Conservation (phyloP, 495 filamentous ascomycete genomes). For the Neurospora sp. region DNA sequence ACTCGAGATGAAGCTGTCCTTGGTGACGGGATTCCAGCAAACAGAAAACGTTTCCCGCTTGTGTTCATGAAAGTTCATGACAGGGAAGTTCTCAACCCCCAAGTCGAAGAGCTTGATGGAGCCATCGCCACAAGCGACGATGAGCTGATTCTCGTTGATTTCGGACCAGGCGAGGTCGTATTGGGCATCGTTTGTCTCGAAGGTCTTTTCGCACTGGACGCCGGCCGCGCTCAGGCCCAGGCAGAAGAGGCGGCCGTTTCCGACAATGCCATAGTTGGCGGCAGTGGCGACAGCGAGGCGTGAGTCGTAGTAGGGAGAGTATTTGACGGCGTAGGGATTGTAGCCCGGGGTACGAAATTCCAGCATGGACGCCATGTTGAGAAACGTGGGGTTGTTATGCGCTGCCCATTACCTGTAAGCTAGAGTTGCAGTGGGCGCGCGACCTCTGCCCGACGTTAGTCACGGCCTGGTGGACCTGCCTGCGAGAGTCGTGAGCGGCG, state of each 20-base stretch:
- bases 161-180: slow-evolving; percentile 94
- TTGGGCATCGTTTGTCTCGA: slow-evolving; percentile 92
- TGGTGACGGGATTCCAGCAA: slow-evolving; percentile 83
- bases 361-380: slow-evolving; percentile 56
- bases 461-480: not conserved
- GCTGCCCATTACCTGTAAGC: slow-evolving; percentile 1
- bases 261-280: slow-evolving; percentile 92
- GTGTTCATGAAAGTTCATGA: slow-evolving; percentile 86
- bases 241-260: slow-evolving; percentile 83
- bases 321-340: slow-evolving; percentile 92
- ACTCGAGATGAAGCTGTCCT: slow-evolving; percentile 76
- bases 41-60: slow-evolving; percentile 84
- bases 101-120: slow-evolving; percentile 91
- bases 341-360: slow-evolving; percentile 87
- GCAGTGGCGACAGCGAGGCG: slow-evolving; percentile 78
- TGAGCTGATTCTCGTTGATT: slow-evolving; percentile 84
- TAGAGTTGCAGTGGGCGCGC: not conserved
- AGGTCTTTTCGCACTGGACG: slow-evolving; percentile 77
- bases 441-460: not conserved
- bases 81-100: slow-evolving; percentile 63
- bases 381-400: not conserved
- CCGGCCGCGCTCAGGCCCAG: slow-evolving; percentile 71
- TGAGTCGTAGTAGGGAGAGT: slow-evolving; percentile 95
- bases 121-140: slow-evolving; percentile 80
- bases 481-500: not conserved